phyloP scores from a whole-genome alignment of 1,139 yeast genomes.

The Saccharomycopsis hybrid region DNA sequence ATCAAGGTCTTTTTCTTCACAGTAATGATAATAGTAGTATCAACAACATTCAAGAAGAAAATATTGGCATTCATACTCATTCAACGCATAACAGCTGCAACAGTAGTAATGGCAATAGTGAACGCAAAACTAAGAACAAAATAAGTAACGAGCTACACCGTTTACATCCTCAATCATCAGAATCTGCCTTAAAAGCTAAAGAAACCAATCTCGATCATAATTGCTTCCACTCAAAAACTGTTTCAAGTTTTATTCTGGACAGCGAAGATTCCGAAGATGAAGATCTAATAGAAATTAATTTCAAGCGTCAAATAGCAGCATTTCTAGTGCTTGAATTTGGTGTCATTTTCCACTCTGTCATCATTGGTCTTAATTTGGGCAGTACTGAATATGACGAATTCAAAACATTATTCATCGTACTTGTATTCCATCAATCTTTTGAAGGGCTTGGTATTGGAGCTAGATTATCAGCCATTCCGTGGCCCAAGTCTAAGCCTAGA shows the following conservation, averaged over 20 bases:
- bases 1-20: background rate
- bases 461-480: constrained; percentile 65
- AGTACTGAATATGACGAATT: constrained; percentile 68
- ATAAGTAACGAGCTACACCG: too few relatives aligned
- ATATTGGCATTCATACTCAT: background rate
- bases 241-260: too few relatives aligned
- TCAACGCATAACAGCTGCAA: background rate
- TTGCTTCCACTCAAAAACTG: too few relatives aligned
- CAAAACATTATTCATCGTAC: constrained; percentile 65
- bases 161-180: too few relatives aligned
- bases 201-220: too few relatives aligned
- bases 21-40: too few relatives aligned
- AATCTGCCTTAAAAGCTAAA: too few relatives aligned
- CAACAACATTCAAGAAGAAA: background rate
- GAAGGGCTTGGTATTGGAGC: constrained; percentile 93
- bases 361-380: constrained; percentile 70
- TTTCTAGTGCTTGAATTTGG: constrained; percentile 73
- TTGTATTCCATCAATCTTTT: constrained; percentile 86
- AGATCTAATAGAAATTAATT: constrained; percentile 1
- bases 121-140: background rate
- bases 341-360: constrained; percentile 72
- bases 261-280: constrained; percentile 14
- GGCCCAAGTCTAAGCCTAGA: constrained; percentile 46
- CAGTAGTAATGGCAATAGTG: background rate
- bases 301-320: constrained; percentile 37